Base-by-base conservation (phyloP, 1,284 basidiomycete genomes). In the Apiotrichum siamense region DNA sequence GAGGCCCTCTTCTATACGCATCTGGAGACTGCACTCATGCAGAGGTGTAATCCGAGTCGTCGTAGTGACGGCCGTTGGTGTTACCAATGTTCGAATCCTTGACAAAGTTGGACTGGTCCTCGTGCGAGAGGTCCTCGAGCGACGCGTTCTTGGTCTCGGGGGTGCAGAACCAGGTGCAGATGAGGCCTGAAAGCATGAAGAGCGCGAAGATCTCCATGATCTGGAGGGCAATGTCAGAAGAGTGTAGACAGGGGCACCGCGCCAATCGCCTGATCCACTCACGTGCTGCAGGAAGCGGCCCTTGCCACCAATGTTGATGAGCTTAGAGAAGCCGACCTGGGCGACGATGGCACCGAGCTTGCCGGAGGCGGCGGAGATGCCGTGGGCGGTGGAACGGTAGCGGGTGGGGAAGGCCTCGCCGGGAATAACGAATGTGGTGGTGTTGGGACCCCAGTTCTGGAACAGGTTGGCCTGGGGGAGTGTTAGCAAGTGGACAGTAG, bases 341-440 rank as follows among this genome's bases (percentile, higher is more conserved):
- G 86, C 83, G 42, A 90, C 73, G 67, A 92, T 86, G 47, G 88
- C 88, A 37, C 88, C 88, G 44, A 88, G 77, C 73, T 90, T 91
- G 46, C 86, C 87, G 24, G 80, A 82, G 4, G 85, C 87, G 18
- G 88, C 88, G 18, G 84, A 85, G 67, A 92, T 88, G 72, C 88
- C 88, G 72, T 90, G 87, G 3, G 81, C 84, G 6, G 87, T 88
- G 0, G 85, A 86, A 44, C 87, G 80, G 75, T 88, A 88, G 40
- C 88, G 83, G 3, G 88, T 91, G 2, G 88, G 88, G 83, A 90
- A 92, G 25, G 78, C 81, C 71, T 92, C 87, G 50, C 86, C 87
- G 9, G 89, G 88, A 31, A 91, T 78, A 60, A 90, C 67, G 63
- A 81, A 91, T 3, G 87, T 91, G 0, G 87, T 90, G 0, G 82